Conservation (phyloP, 495 filamentous ascomycete genomes). For the Trichoderma reesei region DNA sequence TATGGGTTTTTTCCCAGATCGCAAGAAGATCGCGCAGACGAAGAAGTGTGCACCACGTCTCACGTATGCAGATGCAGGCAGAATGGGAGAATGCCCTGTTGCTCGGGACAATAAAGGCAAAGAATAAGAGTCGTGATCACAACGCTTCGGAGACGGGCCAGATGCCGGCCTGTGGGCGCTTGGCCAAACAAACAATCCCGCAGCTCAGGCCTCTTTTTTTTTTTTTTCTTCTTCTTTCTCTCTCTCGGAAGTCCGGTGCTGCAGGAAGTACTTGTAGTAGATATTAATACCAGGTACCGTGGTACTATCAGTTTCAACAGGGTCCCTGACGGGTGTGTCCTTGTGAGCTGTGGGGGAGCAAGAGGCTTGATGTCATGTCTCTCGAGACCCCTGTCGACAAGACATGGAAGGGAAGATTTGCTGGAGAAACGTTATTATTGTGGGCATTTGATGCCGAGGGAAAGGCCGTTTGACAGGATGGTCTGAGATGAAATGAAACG, state of each 20-base stretch:
- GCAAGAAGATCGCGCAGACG: no score
- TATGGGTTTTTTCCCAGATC: no score
- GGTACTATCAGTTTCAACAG: slow-evolving; percentile 8
- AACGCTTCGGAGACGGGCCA: not conserved
- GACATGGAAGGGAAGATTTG: no score
- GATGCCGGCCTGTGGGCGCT: slow-evolving; percentile 12
- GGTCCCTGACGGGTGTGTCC: not conserved
- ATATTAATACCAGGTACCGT: no score
- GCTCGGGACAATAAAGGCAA: not conserved
- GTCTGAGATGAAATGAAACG: not conserved
- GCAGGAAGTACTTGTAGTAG: no score
- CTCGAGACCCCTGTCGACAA: not conserved
- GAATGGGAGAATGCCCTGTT: no score
- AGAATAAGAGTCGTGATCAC: slow-evolving; percentile 8
- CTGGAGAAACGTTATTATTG: not conserved
- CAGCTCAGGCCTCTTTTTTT: not conserved
- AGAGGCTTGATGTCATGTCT: slow-evolving; percentile 7
- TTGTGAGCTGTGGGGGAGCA: not conserved
- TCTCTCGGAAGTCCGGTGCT: not conserved
- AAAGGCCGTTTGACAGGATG: no score
- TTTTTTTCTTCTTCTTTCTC: not conserved
- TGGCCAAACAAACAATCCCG: not conserved
- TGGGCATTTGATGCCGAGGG: no score
- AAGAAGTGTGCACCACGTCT: no score
- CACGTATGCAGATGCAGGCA: no score